Conservation (phyloP, 345 rosid genomes). For the Eucalyptus tenuipes region DNA sequence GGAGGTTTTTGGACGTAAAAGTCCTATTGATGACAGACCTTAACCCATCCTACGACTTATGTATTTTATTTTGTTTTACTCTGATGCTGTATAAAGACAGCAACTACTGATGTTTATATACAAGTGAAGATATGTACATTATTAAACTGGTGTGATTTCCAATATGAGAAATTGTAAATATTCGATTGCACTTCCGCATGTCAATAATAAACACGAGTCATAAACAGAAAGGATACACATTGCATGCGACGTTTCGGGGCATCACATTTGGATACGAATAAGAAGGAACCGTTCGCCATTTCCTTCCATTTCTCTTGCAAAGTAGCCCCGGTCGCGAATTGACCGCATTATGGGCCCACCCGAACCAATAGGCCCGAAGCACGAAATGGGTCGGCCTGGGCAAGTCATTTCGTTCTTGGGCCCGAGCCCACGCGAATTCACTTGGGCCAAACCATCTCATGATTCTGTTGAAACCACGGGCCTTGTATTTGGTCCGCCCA, state of each 20-base stretch:
- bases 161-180: too few species aligned
- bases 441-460: not conserved
- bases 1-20: not conserved
- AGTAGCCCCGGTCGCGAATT: not conserved
- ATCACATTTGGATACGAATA: accelerated
- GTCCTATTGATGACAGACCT: not conserved
- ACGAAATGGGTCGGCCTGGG: not conserved
- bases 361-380: not conserved
- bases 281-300: not conserved
- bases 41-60: not conserved
- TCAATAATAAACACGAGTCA: too few species aligned
- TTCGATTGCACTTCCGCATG: too few species aligned
- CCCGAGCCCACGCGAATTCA: accelerated
- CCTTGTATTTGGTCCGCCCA: not conserved
- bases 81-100: not conserved
- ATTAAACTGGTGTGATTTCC: too few species aligned
- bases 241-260: accelerated
- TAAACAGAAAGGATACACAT: too few species aligned
- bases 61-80: too few species aligned
- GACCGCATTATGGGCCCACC: not conserved
- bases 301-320: not conserved
- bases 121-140: too few species aligned
- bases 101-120: not conserved
- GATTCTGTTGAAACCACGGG: not conserved
- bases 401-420: not conserved